Percentiles rank a stretch among this genome's conserved stretches.
Evolutionary conservation across 169 alveolate genomes (phyloP).

Genomic region (Eimeria acervulina): DNA sequence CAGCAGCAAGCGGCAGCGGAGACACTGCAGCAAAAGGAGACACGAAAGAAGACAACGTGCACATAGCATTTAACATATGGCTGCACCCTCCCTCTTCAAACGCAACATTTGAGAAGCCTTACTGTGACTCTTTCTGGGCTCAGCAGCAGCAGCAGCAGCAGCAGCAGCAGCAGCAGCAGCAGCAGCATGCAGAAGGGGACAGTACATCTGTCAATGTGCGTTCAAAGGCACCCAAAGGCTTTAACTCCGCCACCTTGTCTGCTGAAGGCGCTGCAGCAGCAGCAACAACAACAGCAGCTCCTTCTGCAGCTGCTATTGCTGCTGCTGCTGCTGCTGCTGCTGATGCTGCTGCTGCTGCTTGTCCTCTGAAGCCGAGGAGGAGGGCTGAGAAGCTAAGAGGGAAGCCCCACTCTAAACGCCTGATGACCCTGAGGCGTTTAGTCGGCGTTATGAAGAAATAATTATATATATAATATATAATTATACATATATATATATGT

Average conservation of each 20-base stretch:
- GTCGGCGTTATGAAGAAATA: too few species aligned
- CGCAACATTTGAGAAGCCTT: conserved; percentile 32
- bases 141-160: conserved; percentile 12
- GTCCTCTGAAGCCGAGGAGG: too few species aligned
- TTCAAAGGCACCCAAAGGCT: not conserved
- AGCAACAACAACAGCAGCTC: too few species aligned
- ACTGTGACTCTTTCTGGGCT: conserved; percentile 46
- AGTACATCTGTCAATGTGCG: not conserved
- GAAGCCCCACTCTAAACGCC: too few species aligned
- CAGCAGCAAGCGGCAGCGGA: too few species aligned
- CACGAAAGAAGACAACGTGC: not conserved
- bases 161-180: not conserved
- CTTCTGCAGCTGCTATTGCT: not conserved
- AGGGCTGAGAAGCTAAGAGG: too few species aligned
- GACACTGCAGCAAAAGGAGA: not conserved
- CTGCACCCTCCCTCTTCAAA: conserved; percentile 61
- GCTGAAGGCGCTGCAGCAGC: not conserved
- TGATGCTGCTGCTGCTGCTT: not conserved
- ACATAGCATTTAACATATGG: conserved; percentile 75
- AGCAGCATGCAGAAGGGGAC: conserved; percentile 10
- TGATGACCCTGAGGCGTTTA: too few species aligned
- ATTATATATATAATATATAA: too few species aligned
- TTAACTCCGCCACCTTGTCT: not conserved
- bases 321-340: conserved; percentile 12
- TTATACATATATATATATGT: too few species aligned